These are phyloP conservation scores for Tetramitus jugosus DNA, from an alignment of 208 protist genomes.

Conservation along the genomic window DNA sequence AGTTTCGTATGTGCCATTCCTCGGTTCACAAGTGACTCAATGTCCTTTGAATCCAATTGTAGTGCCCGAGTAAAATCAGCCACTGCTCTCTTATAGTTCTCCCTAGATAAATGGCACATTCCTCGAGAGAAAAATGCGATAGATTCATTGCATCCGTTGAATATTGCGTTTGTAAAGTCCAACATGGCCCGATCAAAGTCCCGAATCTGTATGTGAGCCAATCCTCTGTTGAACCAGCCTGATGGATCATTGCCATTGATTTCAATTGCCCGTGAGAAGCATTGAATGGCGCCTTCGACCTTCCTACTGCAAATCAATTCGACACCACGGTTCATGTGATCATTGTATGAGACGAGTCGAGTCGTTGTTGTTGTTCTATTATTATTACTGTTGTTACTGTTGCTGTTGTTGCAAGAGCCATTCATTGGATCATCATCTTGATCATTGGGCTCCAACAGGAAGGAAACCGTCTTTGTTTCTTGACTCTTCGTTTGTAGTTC, in stretches of 20 bases:
- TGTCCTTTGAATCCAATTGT: slow-evolving; percentile 51
- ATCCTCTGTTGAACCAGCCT: slow-evolving; percentile 10
- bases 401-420: no score
- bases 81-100: slow-evolving; percentile 51
- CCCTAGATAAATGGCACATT: slow-evolving; percentile 33
- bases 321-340: no score
- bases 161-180: slow-evolving; percentile 61
- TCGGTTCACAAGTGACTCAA: slow-evolving; percentile 67
- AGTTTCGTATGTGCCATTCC: slow-evolving; percentile 54
- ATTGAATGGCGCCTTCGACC: not conserved
- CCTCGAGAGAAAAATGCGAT: slow-evolving; percentile 72
- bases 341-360: no score
- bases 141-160: slow-evolving; percentile 47
- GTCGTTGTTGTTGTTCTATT: no score
- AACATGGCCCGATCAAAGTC: slow-evolving; percentile 49
- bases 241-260: not conserved
- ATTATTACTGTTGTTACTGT: no score
- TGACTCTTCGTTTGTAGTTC: no score
- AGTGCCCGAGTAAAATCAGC: slow-evolving; percentile 61
- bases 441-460: no score
- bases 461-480: no score
- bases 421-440: no score
- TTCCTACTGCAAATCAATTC: no score
- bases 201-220: slow-evolving; percentile 53
- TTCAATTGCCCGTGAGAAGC: not conserved